Conservation (phyloP, 345 rosid species). For the Gossypium anomalum region DNA sequence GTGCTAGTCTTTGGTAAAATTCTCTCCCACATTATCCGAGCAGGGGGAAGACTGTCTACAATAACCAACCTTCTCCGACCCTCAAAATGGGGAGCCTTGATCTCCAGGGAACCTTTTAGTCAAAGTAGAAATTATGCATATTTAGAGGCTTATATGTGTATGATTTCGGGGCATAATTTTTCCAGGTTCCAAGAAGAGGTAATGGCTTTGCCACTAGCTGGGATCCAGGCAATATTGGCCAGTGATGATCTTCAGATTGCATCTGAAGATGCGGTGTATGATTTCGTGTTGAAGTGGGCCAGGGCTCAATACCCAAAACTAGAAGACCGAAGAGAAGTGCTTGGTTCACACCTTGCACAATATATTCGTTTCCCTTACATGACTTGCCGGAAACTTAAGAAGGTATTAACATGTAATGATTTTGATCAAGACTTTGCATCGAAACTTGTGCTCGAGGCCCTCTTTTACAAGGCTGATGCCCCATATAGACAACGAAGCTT, state of each 20-base stretch:
- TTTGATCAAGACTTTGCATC: slow-evolving; percentile 87
- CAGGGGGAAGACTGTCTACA: too few relatives aligned
- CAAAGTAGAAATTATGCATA: not conserved
- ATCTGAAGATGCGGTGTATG: slow-evolving; percentile 95
- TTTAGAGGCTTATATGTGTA: slow-evolving; percentile 4
- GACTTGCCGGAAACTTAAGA: slow-evolving; percentile 95
- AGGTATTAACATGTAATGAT: slow-evolving; percentile 79
- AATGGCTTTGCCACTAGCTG: slow-evolving; percentile 87
- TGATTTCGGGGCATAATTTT: not conserved
- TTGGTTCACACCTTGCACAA: slow-evolving; percentile 78
- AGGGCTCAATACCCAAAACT: slow-evolving; percentile 53
- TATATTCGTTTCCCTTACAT: slow-evolving; percentile 92
- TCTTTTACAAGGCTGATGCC: slow-evolving; percentile 96
- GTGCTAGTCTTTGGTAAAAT: too few relatives aligned
- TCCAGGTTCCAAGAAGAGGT: slow-evolving; percentile 87
- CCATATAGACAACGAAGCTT: slow-evolving; percentile 84
- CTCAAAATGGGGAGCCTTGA: too few relatives aligned
- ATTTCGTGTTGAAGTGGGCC: slow-evolving; percentile 89
- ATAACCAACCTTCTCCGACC: too few relatives aligned
- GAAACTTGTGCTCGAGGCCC: slow-evolving; percentile 92
- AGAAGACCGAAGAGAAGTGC: slow-evolving; percentile 83
- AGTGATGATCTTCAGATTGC: slow-evolving; percentile 96
- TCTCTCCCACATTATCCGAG: too few relatives aligned
- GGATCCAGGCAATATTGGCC: slow-evolving; percentile 82
- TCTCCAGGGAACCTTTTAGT: not conserved